Base-by-base conservation (phyloP, 345 rosid species). In the Physaria fendleri region DNA sequence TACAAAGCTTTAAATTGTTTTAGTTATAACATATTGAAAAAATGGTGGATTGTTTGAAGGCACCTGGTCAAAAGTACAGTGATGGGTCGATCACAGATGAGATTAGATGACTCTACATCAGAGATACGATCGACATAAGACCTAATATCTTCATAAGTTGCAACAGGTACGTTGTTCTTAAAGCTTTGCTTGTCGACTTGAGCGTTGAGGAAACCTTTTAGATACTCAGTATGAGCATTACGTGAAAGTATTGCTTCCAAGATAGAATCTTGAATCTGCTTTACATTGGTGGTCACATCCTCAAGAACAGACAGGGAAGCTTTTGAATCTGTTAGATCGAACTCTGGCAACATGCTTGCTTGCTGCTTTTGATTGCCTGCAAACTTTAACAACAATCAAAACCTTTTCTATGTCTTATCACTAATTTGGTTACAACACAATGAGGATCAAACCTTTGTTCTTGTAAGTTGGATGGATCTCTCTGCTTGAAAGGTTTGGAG, bases 11-110 rank as follows among this genome's bases (percentile, higher is more conserved):
- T 6, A 11, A 12, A 32, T 43, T 64, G 17, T 53, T 53, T 23
- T 37, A 14, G 41, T 14, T 37, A 37, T 34, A 14, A n/a, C 15
- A 34, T 14, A 34, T 34, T 5, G 12, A 37, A 15, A 28, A 37
- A 54, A 61, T 3, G 27, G 37, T 37, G 44, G 17, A 8, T 52
- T 21, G 32, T 50, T 8, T 45, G 9, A 50, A 49, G 17, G n/a
- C 67, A 83, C 95, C 95, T 90, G 10, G 95, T 77, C 67, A 87
- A 82, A 49, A 90, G 73, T 71, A 85, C 82, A 17, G 80, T 81
- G 62, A 90, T 82, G 23, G 94, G 87, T 20, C 81, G 71, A 18
- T 81, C 73, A 35, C 91, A 81, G 50, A 90, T 80, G 52, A 90
- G 71, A 17, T 69, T 40, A 1, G 79, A 79, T 9, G 80, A 55